A percentile compares a stretch with the other conserved stretches of the same genome.
Conservation (phyloP, 768 basidiomycete species). For the Austroboletus eburneus region DNA sequence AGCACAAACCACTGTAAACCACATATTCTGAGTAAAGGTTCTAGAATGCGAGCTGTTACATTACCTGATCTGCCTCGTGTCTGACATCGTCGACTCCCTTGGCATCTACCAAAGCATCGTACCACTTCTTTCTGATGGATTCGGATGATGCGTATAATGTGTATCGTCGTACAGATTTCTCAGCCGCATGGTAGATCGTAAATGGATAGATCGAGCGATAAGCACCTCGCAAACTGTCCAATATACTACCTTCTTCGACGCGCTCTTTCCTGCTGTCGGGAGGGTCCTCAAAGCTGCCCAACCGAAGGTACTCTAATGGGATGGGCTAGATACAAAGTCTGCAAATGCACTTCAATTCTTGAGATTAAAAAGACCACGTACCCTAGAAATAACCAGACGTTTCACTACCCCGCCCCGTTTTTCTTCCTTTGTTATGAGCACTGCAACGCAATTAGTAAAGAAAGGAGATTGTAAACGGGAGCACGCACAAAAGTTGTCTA, state of each 20-base stretch:
- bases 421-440: conserved; percentile 63
- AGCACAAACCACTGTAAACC: conserved; percentile 60
- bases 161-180: conserved; percentile 55
- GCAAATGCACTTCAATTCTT: conserved; percentile 1
- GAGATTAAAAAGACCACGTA: conserved; percentile 32
- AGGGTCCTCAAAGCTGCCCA: conserved; percentile 57
- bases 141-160: conserved; percentile 67
- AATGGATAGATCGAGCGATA: conserved; percentile 67
- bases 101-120: conserved; percentile 54
- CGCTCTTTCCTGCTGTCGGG: conserved; percentile 64
- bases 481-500: conserved; percentile 73
- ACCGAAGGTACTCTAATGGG: conserved; percentile 71
- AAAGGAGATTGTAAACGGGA: neutral
- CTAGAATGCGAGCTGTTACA: neutral
- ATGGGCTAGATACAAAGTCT: conserved; percentile 53
- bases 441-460: conserved; percentile 32
- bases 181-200: conserved; percentile 67
- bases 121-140: conserved; percentile 57
- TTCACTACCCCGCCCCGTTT: conserved; percentile 44
- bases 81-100: conserved; percentile 58
- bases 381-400: conserved; percentile 61
- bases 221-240: conserved; percentile 52
- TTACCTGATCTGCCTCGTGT: conserved; percentile 72
- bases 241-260: conserved; percentile 51
- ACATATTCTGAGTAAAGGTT: conserved; percentile 7